Conservation (phyloP, 129 eudicot species). For the Glebionis coronaria region DNA sequence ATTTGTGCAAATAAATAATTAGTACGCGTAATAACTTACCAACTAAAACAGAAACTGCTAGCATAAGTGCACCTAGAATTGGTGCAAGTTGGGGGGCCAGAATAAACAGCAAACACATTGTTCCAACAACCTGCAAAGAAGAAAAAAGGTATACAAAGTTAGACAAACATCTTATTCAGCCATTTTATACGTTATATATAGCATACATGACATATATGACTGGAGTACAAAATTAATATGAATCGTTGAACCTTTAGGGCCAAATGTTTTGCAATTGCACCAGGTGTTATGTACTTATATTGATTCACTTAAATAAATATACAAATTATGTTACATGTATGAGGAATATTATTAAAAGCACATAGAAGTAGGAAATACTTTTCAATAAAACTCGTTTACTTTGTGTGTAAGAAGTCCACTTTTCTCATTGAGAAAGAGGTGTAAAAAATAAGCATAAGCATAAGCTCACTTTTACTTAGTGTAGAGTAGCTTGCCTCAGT, state of each 20-base stretch:
- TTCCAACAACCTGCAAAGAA: constrained; percentile 73
- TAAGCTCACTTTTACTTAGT: constrained; percentile 83
- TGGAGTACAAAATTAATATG: neutral
- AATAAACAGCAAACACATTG: constrained; percentile 72
- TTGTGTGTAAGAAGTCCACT: constrained; percentile 2
- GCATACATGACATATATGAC: neutral
- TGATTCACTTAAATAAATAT: constrained; percentile 6
- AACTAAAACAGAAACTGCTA: constrained; percentile 65
- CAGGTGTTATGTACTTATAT: constrained; percentile 7
- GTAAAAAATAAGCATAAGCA: constrained; percentile 30
- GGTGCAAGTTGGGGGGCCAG: constrained; percentile 95
- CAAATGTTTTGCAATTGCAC: constrained; percentile 11
- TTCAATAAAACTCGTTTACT: neutral
- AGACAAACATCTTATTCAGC: constrained; percentile 7
- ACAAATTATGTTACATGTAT: neutral
- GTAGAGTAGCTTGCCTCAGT: constrained; percentile 99
- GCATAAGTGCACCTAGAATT: constrained; percentile 70
- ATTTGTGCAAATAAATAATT: constrained; percentile 4
- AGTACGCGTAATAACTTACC: constrained; percentile 57
- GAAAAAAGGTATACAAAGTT: constrained; percentile 6
- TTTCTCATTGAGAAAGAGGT: constrained; percentile 31
- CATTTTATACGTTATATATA: constrained; percentile 1
- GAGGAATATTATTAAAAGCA: constrained; percentile 6
- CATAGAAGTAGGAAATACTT: neutral
- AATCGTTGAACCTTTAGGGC: constrained; percentile 3